Evolutionary conservation across 169 alveolate species (phyloP).

Genomic region (Cryptosporidium viatorum): DNA sequence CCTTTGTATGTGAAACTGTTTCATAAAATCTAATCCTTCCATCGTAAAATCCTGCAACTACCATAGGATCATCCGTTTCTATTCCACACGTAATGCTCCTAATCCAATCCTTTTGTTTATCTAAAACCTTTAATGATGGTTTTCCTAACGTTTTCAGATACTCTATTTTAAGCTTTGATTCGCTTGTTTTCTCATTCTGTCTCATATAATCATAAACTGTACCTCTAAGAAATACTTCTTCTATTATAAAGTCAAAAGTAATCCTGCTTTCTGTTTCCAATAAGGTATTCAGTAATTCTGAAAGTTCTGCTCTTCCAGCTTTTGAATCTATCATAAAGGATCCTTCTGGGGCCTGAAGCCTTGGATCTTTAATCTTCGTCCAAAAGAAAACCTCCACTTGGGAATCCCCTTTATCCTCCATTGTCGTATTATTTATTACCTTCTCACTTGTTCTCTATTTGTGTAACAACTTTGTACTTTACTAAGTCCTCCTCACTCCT

Average conservation of each 20-base stretch:
- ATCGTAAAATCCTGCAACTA: constrained; percentile 18
- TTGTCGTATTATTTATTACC: not conserved
- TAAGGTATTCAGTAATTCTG: constrained; percentile 29
- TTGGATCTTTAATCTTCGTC: constrained; percentile 52
- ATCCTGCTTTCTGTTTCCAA: constrained; percentile 14
- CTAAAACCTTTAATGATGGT: constrained; percentile 18
- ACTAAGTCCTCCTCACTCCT: not conserved
- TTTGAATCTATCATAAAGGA: constrained; percentile 44
- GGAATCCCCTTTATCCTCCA: not conserved
- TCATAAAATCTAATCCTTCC: constrained; percentile 57
- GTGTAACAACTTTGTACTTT: not conserved
- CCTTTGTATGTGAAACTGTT: not conserved
- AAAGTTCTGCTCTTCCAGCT: constrained; percentile 33
- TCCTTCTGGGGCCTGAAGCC: constrained; percentile 17
- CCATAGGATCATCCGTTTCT: constrained; percentile 64
- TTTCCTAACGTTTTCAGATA: constrained; percentile 18
- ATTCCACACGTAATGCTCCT: constrained; percentile 17
- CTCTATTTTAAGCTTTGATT: constrained; percentile 36
- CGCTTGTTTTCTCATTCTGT: constrained; percentile 39
- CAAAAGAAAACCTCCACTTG: constrained; percentile 61
- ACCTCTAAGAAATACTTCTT: constrained; percentile 40
- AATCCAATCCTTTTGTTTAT: constrained; percentile 58
- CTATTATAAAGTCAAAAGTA: constrained; percentile 51
- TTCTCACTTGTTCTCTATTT: not conserved
- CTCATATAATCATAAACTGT: constrained; percentile 33